phyloP scores from a whole-genome alignment of 1,284 basidiomycete genomes.

The Pseudomicrostroma phylloplanum region DNA sequence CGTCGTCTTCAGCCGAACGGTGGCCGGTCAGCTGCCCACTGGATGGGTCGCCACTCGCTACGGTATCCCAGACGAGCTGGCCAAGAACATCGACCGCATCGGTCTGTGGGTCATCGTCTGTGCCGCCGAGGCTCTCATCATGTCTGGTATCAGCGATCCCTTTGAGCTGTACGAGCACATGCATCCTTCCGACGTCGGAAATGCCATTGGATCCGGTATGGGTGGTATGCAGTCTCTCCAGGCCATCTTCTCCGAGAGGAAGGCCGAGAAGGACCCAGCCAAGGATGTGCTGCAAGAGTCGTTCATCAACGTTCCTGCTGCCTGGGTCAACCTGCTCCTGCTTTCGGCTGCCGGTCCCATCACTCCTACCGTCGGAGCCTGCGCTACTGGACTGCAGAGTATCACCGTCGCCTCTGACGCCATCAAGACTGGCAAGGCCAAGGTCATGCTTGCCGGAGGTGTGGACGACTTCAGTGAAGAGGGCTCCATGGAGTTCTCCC shows the following conservation, averaged over 20 bases:
- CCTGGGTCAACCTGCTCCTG: conserved; percentile 86
- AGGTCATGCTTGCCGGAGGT: conserved; percentile 97
- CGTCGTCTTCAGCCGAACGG: conserved; percentile 85
- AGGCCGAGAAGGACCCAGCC: conserved; percentile 93
- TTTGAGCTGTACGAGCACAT: conserved; percentile 72
- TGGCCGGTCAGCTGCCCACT: conserved; percentile 92
- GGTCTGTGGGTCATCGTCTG: conserved; percentile 93
- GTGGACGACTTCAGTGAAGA: conserved; percentile 97
- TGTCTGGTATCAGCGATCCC: conserved; percentile 94
- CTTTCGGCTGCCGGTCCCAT: conserved; percentile 65
- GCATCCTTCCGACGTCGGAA: conserved; percentile 81
- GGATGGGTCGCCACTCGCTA: conserved; percentile 94
- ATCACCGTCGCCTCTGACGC: conserved; percentile 96
- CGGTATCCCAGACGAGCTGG: conserved; percentile 95
- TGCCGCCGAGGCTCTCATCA: conserved; percentile 85
- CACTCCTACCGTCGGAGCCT: conserved; percentile 97
- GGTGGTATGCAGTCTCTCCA: conserved; percentile 65
- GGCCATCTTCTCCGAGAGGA: conserved; percentile 92
- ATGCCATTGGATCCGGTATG: conserved; percentile 69
- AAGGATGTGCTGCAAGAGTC: conserved; percentile 98
- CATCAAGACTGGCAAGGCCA: conserved; percentile 88
- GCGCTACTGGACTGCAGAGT: conserved; percentile 94
- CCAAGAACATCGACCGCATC: conserved; percentile 87
- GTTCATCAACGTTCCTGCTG: conserved; percentile 56
- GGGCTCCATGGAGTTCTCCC: conserved; percentile 85